These are phyloP conservation scores for Lolium perenne DNA, from an alignment of 176 grass and related monocot species.

Conservation along the genomic window DNA sequence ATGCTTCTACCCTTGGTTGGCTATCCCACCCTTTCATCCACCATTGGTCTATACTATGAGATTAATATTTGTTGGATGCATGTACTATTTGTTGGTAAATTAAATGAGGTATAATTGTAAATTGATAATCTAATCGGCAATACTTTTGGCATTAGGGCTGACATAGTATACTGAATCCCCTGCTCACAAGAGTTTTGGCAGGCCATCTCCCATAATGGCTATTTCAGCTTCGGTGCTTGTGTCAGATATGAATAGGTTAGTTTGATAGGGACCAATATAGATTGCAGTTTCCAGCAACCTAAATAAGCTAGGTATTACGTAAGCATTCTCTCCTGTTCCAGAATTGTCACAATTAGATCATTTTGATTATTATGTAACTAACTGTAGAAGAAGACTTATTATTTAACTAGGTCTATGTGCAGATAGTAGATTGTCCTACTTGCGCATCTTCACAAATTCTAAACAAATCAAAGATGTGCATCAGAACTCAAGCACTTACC, in stretches of 20 bases:
- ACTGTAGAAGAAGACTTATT: not conserved
- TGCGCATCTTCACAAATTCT: not conserved
- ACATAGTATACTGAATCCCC: not conserved
- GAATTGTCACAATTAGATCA: not conserved
- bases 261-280: not conserved
- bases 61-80: not conserved
- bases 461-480: not conserved
- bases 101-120: not conserved
- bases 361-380: not conserved
- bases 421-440: not conserved
- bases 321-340: not conserved
- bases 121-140: not conserved
- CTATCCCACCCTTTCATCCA: not conserved
- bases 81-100: not conserved
- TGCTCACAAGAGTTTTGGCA: not conserved
- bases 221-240: not conserved
- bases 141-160: not conserved
- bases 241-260: not conserved
- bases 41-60: not conserved
- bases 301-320: not conserved
- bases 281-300: conserved; percentile 1
- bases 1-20: not conserved
- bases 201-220: not conserved
- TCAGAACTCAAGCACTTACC: not conserved
- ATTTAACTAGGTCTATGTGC: not conserved